phyloP scores from a whole-genome alignment of 1,284 basidiomycete genomes.

The Xerocomus minutiporus region DNA sequence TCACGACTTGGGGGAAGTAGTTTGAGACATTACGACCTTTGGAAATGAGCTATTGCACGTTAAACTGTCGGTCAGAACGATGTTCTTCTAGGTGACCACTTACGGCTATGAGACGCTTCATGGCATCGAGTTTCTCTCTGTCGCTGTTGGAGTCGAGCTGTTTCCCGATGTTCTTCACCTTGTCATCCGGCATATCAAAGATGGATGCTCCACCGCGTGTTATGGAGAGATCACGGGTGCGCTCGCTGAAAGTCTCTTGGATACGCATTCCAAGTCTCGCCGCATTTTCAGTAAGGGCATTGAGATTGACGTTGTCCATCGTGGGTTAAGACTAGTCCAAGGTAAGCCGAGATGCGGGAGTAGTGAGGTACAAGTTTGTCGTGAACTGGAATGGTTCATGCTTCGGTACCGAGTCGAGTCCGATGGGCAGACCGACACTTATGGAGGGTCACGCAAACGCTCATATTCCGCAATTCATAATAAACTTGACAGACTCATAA shows the following conservation, averaged over 20 bases:
- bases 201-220: constrained; percentile 49
- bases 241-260: constrained; percentile 75
- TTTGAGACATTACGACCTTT: constrained; percentile 89
- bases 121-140: constrained; percentile 85
- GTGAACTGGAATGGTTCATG: neutral
- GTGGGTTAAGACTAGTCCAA: constrained; percentile 2
- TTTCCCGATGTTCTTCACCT: constrained; percentile 70
- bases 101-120: constrained; percentile 91
- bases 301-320: constrained; percentile 51
- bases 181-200: constrained; percentile 71
- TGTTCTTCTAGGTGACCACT: constrained; percentile 28
- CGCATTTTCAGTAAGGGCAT: constrained; percentile 74
- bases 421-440: neutral
- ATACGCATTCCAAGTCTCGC: constrained; percentile 72
- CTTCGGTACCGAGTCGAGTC: no score
- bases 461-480: no score
- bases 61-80: constrained; percentile 9
- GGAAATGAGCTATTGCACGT: constrained; percentile 71
- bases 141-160: constrained; percentile 86
- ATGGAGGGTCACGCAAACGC: neutral
- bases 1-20: constrained; percentile 92
- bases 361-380: neutral
- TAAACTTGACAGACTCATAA: neutral
- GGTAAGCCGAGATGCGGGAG: neutral
- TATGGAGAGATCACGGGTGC: constrained; percentile 66